These are phyloP conservation scores for Fusarium sp. DNA, from an alignment of 2,329 filamentous ascomycete genomes.

Conservation along the genomic window DNA sequence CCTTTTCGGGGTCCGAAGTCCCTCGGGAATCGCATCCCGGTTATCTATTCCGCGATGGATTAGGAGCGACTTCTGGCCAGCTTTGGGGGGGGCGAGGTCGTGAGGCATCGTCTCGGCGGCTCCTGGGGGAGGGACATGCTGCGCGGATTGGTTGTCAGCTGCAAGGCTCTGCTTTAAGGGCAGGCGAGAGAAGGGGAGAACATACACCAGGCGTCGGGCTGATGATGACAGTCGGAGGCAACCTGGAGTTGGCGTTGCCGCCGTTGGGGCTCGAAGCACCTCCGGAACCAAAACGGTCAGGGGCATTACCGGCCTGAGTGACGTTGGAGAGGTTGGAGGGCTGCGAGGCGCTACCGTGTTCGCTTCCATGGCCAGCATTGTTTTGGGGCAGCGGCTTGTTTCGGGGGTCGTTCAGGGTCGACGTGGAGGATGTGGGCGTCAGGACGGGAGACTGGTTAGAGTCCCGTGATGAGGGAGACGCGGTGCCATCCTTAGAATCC, in stretches of 20 bases:
- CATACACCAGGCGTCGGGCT: slow-evolving; percentile 93
- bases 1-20: slow-evolving; percentile 92
- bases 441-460: slow-evolving; percentile 70
- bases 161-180: neutral
- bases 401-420: slow-evolving; percentile 85
- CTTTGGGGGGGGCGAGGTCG: slow-evolving; percentile 93
- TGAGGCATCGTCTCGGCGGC: slow-evolving; percentile 98
- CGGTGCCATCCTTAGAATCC: slow-evolving; percentile 79
- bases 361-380: slow-evolving; percentile 58
- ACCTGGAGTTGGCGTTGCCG: slow-evolving; percentile 49
- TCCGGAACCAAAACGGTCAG: slow-evolving; percentile 58
- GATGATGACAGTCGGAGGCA: slow-evolving; percentile 91
- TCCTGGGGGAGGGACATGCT: slow-evolving; percentile 91
- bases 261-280: slow-evolving; percentile 53
- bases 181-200: slow-evolving; percentile 36
- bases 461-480: slow-evolving; percentile 78
- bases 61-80: slow-evolving; percentile 87
- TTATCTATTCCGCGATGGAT: slow-evolving; percentile 89
- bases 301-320: slow-evolving; percentile 51
- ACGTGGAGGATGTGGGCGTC: slow-evolving; percentile 91
- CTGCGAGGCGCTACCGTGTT: slow-evolving; percentile 57
- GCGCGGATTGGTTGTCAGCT: slow-evolving; percentile 20
- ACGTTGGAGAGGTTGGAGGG: slow-evolving; percentile 53
- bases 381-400: slow-evolving; percentile 81
- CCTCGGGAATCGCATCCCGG: slow-evolving; percentile 91